Evolutionary conservation across 2,329 filamentous ascomycete genomes (phyloP).

Genomic region (Ceratocystis smalleyi): DNA sequence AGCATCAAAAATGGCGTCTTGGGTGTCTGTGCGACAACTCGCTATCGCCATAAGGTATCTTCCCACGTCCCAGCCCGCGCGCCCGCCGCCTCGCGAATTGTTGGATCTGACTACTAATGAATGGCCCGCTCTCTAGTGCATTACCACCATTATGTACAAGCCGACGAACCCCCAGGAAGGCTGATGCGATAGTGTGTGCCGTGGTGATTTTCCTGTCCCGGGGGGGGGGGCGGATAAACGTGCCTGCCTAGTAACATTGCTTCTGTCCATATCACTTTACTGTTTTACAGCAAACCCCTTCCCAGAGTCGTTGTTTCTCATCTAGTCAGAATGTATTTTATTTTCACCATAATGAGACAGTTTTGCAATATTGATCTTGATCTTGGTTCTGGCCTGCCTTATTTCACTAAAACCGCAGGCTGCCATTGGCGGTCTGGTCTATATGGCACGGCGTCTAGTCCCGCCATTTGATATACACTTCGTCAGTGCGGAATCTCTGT

Average conservation of each 20-base stretch:
- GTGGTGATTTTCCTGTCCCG: background rate
- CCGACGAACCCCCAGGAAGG: slow-evolving; percentile 38
- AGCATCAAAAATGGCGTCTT: slow-evolving; percentile 95
- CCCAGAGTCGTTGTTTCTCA: background rate
- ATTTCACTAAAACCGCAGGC: no score
- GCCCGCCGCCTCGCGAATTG: background rate
- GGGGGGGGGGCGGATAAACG: background rate
- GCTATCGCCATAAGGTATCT: slow-evolving; percentile 80
- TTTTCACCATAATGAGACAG: background rate
- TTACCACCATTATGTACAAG: slow-evolving; percentile 96
- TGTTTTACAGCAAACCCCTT: background rate
- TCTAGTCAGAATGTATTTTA: background rate
- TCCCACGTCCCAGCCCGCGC: background rate
- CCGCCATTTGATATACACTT: slow-evolving; percentile 67
- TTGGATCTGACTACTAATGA: background rate
- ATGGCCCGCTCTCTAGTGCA: slow-evolving; percentile 46
- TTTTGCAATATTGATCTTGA: slow-evolving; percentile 4
- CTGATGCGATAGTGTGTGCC: background rate
- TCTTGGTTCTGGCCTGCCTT: background rate
- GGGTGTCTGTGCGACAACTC: slow-evolving; percentile 89
- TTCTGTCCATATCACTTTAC: background rate
- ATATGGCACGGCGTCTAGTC: slow-evolving; percentile 28
- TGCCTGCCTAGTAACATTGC: background rate
- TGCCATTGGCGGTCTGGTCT: no score
- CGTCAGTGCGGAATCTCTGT: slow-evolving; percentile 68